Evolutionary conservation across 2,329 filamentous ascomycete genomes (phyloP), one percentile per base, ranked within the genome.

Genomic region (Fusarium sp.): DNA sequence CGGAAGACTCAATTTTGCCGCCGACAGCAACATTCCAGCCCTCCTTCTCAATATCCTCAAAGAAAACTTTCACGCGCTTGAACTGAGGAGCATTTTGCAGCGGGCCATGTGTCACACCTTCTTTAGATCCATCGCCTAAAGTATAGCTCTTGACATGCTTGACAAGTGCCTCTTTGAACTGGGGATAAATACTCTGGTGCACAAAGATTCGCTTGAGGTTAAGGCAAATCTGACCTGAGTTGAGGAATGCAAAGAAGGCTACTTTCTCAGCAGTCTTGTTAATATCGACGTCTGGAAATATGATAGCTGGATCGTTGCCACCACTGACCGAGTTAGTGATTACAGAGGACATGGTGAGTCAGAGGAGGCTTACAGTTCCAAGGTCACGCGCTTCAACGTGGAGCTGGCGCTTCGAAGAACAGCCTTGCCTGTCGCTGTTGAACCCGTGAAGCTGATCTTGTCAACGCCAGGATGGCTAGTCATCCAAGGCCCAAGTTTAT

Each of bases 11-110:
- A 14, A 70, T 64, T 28, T 67, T 69, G 6, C 75, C 76, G 8
- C 81, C 81, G 1, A 79, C 66, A 1, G 85, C 86, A n/a, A 88
- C 81, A n/a, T 85, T 82, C 87, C 70, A 78, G 0, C 75, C 74
- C 9, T 77, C 70, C 7, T 84, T 83, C 75, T 87, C 84, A 62
- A 87, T 88, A 57, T 90, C 88, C 14, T 84, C 83, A 55, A 92
- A 85, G 66, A 80, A 74, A 0, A 65, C 73, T 63, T 76, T 78
- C 22, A 80, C 77, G 2, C 91, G 86, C 14, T 91, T 87, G 76
- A 86, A 93, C 79, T 93, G 91, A 85, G 90, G 87, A 72, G 85
- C 81, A 80, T 93, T 93, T 68, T 91, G 90, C 7, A 93, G 80
- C 0, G 91, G 91, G 3, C 90, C 88, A 62, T 90, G 85, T 41